Conservation (phyloP, 2,329 filamentous ascomycete genomes). For the Phaeomoniella chlamydospora region DNA sequence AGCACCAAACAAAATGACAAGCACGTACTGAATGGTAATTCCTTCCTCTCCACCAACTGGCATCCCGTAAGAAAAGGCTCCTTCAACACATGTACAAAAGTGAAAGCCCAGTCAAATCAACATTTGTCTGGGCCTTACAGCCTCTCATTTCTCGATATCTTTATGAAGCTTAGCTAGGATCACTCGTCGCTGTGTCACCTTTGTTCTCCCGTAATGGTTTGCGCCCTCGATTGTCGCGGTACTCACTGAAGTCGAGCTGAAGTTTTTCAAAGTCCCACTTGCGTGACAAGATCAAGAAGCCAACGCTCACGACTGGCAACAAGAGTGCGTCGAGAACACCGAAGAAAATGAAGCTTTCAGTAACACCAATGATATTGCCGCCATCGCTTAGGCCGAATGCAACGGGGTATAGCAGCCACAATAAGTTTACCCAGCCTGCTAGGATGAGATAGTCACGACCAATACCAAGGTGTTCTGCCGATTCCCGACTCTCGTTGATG, state of each 20-base stretch:
- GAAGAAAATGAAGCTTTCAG: constrained; percentile 34
- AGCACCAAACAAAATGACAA: too few relatives aligned
- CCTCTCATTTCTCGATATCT: too few relatives aligned
- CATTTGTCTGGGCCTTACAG: too few relatives aligned
- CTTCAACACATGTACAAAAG: too few relatives aligned
- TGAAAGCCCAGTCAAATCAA: too few relatives aligned
- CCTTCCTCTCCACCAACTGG: too few relatives aligned
- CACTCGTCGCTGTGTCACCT: too few relatives aligned
- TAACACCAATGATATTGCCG: constrained; percentile 34
- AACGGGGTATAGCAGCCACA: constrained; percentile 30
- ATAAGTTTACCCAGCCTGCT: constrained; percentile 29
- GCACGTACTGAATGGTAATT: too few relatives aligned
- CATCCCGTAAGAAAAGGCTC: too few relatives aligned
- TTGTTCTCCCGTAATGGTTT: background rate
- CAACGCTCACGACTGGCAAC: constrained; percentile 27
- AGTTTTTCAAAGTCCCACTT: constrained; percentile 38
- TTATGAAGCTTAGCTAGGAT: too few relatives aligned
- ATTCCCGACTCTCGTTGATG: constrained; percentile 21
- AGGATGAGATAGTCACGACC: constrained; percentile 30
- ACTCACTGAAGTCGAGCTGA: constrained; percentile 41
- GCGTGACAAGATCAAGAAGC: constrained; percentile 29
- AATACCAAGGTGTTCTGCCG: constrained; percentile 27
- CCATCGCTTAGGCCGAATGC: constrained; percentile 39
- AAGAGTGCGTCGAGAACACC: constrained; percentile 38
- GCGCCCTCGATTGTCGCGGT: constrained; percentile 10